phyloP scores from a whole-genome alignment of 768 basidiomycete genomes.

The Lactarius sp. region DNA sequence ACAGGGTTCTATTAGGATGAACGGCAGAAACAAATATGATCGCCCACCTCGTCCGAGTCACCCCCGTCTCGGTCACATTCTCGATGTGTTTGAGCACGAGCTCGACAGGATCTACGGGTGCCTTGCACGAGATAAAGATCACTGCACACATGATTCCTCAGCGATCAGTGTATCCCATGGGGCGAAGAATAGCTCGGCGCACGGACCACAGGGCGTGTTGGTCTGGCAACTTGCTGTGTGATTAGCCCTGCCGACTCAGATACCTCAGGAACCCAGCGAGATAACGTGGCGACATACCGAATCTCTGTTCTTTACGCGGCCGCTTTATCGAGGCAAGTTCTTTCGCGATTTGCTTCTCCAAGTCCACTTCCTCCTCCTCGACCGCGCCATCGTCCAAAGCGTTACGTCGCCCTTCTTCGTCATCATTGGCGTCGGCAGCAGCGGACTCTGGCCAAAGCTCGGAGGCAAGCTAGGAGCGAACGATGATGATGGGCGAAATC shows the following conservation, averaged over 20 bases:
- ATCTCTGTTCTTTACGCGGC: constrained; percentile 56
- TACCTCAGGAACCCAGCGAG: background rate
- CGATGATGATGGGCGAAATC: background rate
- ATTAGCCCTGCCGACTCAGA: constrained; percentile 3
- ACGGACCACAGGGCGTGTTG: constrained; percentile 71
- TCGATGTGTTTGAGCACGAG: constrained; percentile 60
- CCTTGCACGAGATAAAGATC: constrained; percentile 73
- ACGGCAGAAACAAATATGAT: background rate
- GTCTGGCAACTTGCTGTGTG: constrained; percentile 66
- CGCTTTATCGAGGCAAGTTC: constrained; percentile 70
- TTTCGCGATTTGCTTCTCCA: constrained; percentile 67
- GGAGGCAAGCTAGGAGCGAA: constrained; percentile 48
- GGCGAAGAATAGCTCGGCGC: background rate
- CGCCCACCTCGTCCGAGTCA: constrained; percentile 58
- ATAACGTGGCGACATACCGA: constrained; percentile 43
- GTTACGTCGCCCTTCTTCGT: constrained; percentile 21
- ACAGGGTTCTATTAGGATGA: background rate
- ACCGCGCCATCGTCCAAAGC: constrained; percentile 34
- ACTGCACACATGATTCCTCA: constrained; percentile 39
- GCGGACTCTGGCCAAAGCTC: constrained; percentile 59
- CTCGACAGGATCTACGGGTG: constrained; percentile 71
- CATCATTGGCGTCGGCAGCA: constrained; percentile 10
- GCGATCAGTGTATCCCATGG: constrained; percentile 12
- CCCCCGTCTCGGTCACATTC: constrained; percentile 56
- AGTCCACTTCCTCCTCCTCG: constrained; percentile 36